Percentiles rank a stretch among this genome's conserved stretches.
These are phyloP conservation scores for Calamus simplicifolius DNA, from an alignment of 176 grass and related monocot genomes.

Conservation along the genomic window DNA sequence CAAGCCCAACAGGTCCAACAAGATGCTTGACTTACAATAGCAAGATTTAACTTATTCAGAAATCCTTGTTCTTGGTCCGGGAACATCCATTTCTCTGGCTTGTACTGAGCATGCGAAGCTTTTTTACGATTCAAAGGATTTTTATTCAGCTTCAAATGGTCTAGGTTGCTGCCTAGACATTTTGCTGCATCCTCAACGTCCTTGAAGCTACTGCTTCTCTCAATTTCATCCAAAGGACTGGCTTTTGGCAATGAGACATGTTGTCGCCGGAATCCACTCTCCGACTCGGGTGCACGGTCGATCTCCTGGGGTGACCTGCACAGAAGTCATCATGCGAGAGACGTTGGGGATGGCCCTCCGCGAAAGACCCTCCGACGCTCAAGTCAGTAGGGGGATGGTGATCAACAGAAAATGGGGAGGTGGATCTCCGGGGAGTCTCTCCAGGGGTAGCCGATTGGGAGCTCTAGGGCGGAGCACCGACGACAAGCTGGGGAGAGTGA, in stretches of 20 bases:
- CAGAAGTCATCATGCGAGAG: too few relatives aligned
- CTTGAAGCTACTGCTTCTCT: slow-evolving; percentile 23
- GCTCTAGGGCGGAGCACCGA: too few relatives aligned
- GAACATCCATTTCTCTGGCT: slow-evolving; percentile 86
- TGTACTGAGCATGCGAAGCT: slow-evolving; percentile 50
- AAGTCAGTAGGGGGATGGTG: too few relatives aligned
- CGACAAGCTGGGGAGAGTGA: too few relatives aligned
- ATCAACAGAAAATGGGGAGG: too few relatives aligned
- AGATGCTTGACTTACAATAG: slow-evolving; percentile 70
- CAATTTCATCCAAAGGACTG: slow-evolving; percentile 20
- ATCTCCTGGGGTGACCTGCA: too few relatives aligned
- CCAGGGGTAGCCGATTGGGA: too few relatives aligned
- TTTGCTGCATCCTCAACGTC: slow-evolving; percentile 23
- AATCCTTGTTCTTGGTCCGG: slow-evolving; percentile 34
- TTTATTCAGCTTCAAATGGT: slow-evolving; percentile 40
- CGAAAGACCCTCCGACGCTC: too few relatives aligned
- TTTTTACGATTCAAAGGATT: slow-evolving; percentile 31
- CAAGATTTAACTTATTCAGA: slow-evolving; percentile 83
- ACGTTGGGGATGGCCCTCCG: too few relatives aligned
- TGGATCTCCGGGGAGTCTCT: too few relatives aligned
- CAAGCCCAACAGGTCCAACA: slow-evolving; percentile 12
- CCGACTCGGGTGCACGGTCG: too few relatives aligned
- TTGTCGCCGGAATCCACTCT: too few relatives aligned
- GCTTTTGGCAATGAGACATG: slow-evolving; percentile 19
- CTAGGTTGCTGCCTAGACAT: slow-evolving; percentile 33